Base-by-base conservation (phyloP, 1,284 basidiomycete species). In the Ceratobasidium sp. region DNA sequence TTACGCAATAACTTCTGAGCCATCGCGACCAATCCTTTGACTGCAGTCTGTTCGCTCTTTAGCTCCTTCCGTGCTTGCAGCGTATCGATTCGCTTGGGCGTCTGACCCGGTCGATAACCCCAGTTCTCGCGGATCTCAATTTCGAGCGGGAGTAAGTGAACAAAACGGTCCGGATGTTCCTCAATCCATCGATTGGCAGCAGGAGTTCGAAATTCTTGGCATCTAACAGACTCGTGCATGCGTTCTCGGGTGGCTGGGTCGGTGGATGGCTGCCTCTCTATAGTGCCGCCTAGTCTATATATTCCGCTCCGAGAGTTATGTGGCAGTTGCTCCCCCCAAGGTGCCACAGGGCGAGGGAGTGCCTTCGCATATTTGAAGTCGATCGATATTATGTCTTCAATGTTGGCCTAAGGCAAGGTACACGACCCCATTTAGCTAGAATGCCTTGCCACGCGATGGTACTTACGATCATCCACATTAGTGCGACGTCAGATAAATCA, bases 401-500 rank as follows among this genome's bases (percentile, higher is more conserved):
- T 75, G 68, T 87, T 82, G 2, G 85, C 82, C 85, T 87, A 68
- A 5, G 8, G n/a, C n/a, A n/a, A n/a, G n/a, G n/a, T n/a, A n/a
- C n/a, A n/a, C n/a, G n/a, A n/a, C n/a, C n/a, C n/a, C n/a, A n/a
- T n/a, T n/a, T n/a, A n/a, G n/a, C n/a, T n/a, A n/a, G n/a, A n/a
- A n/a, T n/a, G n/a, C n/a, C n/a, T n/a, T n/a, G n/a, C n/a, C n/a
- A n/a, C n/a, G n/a, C n/a, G n/a, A 36, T 36, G 33, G 11, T 36
- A 44, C 62, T 66, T 29, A 66, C 62, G 19, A 66, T 81, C 85
- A 90, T 88, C 88, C 88, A 89, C 47, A 79, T 79, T 46, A 89
- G 77, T 4, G 85, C 81, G 39, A 89, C 56, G 73, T 89, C 86
- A 0, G 87, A 80, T n/a, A 89, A 75, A 72, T 89, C 88, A 74